Evolutionary conservation across 306 rosid species (phyloP), one percentile per base, ranked within the genome.

Genomic region (Vigna angularis): DNA sequence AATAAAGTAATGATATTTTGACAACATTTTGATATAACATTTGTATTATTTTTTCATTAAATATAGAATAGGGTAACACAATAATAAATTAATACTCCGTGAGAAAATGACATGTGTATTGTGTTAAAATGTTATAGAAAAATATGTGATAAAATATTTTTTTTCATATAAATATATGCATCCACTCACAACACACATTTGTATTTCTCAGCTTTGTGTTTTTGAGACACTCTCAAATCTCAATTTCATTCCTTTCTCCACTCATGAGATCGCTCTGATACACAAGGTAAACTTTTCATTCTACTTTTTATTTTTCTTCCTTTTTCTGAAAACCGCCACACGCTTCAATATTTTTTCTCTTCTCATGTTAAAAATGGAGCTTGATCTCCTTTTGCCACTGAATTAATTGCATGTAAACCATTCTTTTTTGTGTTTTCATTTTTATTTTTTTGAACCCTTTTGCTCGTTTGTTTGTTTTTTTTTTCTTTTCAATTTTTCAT

Each of bases 391-490:
- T 40, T 2, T 73, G 77, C 10, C 74, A 76, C 72, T 81, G 81
- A 89, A 73, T 56, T 73, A 26, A 30, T 73, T 87, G 87, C 91
- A 89, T 89, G 93, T 91, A 89, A 44, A 53, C 40, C 58, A 40
- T 64, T 83, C 49, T 74, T 30, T 32, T 30, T 1, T 42, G 1
- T 30, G 44, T 30, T 61, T 61, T 28, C 34, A 30, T 30, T 61
- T 4, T 34, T 34, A 1, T 34, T 34, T 34, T 34, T 34, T 34
- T 32, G 3, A 32, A 32, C 36, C 36, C 36, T 32, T 32, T 32
- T 6, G 5, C 22, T 32, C 36, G 5, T 32, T 6, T 36, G 40
- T 8, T 36, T 1, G 2, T 36, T 36, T 40, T 38, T 61, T n/a
- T 34, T 42, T 55, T n/a, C 56, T 6, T 30, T 64, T 79, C 42